Evolutionary conservation across 2,329 filamentous ascomycete species (phyloP).

Genomic region (Zymoseptoria brevis): DNA sequence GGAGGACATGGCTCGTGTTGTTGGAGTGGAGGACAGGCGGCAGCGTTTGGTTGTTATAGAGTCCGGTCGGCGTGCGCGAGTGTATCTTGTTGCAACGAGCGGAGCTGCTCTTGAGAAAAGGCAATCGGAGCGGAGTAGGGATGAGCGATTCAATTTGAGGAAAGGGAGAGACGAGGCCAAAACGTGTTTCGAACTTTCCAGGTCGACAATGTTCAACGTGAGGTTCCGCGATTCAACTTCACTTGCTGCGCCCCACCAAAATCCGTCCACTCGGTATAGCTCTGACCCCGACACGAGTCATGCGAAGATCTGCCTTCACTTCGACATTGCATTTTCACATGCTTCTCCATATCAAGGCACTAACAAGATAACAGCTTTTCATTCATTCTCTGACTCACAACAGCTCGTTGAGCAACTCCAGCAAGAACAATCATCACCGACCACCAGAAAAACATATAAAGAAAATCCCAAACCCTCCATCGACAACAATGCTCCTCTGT

Average conservation of each 20-base stretch:
- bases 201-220: not conserved
- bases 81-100: too few relatives aligned
- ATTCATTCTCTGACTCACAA: not conserved
- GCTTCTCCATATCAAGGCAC: not conserved
- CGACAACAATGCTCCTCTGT: constrained; percentile 57
- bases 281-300: constrained; percentile 1
- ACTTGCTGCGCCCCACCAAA: not conserved
- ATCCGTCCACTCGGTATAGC: not conserved
- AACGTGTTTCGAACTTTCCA: not conserved
- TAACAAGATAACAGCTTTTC: not conserved
- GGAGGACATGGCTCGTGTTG: constrained; percentile 13
- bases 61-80: too few relatives aligned
- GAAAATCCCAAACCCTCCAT: not conserved
- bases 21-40: not conserved
- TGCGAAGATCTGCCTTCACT: not conserved
- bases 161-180: not conserved
- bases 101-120: too few relatives aligned
- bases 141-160: not conserved
- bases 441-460: not conserved
- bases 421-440: not conserved
- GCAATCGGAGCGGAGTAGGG: too few relatives aligned
- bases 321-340: constrained; percentile 1
- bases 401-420: too few relatives aligned
- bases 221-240: constrained; percentile 3
- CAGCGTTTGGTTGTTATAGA: not conserved